Conservation (phyloP, 2,329 filamentous ascomycete genomes). For the Daldinia sp. region DNA sequence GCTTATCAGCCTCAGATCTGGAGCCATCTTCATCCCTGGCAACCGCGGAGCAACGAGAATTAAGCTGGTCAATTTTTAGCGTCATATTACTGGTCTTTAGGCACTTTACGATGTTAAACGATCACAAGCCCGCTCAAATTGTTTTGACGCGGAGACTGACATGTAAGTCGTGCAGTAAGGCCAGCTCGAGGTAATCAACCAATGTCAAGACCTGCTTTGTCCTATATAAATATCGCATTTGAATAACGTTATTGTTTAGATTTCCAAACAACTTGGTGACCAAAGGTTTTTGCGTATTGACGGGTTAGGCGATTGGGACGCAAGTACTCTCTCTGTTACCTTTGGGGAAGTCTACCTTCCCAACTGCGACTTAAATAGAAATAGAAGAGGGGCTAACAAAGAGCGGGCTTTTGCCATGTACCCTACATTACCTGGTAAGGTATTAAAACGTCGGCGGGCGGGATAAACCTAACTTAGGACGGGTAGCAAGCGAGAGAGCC, state of each 20-base stretch:
- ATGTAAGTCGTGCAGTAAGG: not conserved
- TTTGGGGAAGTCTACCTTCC: too few species aligned
- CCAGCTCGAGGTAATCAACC: not conserved
- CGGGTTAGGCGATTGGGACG: not conserved
- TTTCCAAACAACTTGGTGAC: not conserved
- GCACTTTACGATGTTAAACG: too few species aligned
- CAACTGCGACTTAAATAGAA: too few species aligned
- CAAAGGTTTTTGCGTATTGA: not conserved
- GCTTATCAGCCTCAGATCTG: slow-evolving; percentile 23
- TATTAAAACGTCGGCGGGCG: not conserved
- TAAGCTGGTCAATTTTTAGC: not conserved
- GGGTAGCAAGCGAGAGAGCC: not conserved
- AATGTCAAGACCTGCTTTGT: not conserved
- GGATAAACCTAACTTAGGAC: not conserved
- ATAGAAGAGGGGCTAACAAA: not conserved
- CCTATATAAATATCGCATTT: not conserved
- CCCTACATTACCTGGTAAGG: too few species aligned
- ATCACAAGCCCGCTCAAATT: too few species aligned
- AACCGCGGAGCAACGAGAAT: slow-evolving; percentile 36
- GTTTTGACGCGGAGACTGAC: too few species aligned
- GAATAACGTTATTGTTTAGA: not conserved
- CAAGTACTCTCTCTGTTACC: not conserved
- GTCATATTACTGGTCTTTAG: too few species aligned
- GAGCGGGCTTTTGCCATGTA: not conserved
- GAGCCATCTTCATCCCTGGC: slow-evolving; percentile 25